These are phyloP conservation scores for Stentor roeselii DNA, from an alignment of 73 alveolate genomes.

Conservation along the genomic window DNA sequence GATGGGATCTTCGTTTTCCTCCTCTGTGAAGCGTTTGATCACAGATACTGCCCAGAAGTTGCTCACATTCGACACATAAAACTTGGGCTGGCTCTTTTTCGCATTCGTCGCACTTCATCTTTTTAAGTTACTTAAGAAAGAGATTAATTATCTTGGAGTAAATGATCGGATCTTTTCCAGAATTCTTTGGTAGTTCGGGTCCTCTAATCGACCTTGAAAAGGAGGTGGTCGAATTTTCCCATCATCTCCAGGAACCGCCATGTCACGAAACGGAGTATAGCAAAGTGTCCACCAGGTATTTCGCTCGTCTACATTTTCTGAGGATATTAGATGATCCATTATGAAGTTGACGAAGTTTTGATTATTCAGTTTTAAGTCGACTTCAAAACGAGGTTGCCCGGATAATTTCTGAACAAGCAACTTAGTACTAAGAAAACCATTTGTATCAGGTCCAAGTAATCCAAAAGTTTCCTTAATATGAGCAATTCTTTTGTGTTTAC, in stretches of 20 bases:
- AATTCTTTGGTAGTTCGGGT: conserved; percentile 37
- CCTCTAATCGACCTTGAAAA: conserved; percentile 55
- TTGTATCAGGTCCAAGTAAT: conserved; percentile 36
- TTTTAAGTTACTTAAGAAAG: no score
- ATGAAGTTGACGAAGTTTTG: conserved; percentile 36
- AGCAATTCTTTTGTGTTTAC: conserved; percentile 13
- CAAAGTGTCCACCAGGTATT: not conserved
- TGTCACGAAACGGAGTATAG: conserved; percentile 20
- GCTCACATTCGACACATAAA: conserved; percentile 49
- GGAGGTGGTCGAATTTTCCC: conserved; percentile 45
- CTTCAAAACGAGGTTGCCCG: conserved; percentile 57
- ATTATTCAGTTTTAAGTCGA: conserved; percentile 43
- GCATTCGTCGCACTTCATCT: conserved; percentile 52
- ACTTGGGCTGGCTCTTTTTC: conserved; percentile 37
- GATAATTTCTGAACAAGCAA: conserved; percentile 40
- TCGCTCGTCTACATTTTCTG: conserved; percentile 15
- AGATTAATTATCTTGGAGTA: not conserved
- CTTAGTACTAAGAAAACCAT: conserved; percentile 36
- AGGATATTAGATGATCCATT: conserved; percentile 1
- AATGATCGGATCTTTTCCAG: conserved; percentile 34
- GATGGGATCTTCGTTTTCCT: conserved; percentile 51
- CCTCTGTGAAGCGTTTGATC: conserved; percentile 45
- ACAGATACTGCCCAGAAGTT: conserved; percentile 47
- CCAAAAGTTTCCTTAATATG: conserved; percentile 27
- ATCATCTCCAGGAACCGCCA: conserved; percentile 39